Base-by-base conservation (phyloP, 768 basidiomycete genomes). In the Daedalea quercina region DNA sequence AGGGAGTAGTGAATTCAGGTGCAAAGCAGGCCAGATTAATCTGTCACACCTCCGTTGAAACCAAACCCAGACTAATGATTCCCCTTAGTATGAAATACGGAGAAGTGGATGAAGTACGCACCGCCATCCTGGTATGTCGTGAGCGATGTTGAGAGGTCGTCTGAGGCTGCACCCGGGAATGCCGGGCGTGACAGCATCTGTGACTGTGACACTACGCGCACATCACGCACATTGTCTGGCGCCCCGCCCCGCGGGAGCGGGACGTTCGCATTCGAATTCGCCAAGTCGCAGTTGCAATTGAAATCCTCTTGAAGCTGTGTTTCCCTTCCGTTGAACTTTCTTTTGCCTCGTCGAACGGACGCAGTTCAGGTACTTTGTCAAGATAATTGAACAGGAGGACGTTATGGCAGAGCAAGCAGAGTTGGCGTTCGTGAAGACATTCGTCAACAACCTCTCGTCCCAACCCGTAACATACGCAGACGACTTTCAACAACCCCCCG, bases 401-500 rank as follows among this genome's bases (percentile, higher is more conserved):
- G 15, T 6, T 9, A 76, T 76, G 76, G 78, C 85, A 55, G 85
- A 87, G 65, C 74, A 75, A 56, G 70, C 69, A 40, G 79, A 81
- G 53, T 67, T 72, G 52, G 76, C 82, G 9, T 90, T 91, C 64
- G 79, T 84, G 41, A 82, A 77, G 60, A 78, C 77, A 2, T 83
- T 85, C 56, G 65, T 81, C 52, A 82, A 80, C 56, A 82, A 80
- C 12, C 63, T 93, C 58, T 74, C 80, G 0, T 70, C 75, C 1
- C 85, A 89, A 65, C 84, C 85, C 23, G 75, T 91, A 52, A 74
- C 72, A 3, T 91, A 82, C 62, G 67, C 72, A 35, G 81, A 91
- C 68, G 84, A 90, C 68, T 90, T 87, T 67, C 85, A 87, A 66
- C 84, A 88, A 48, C 82, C 84, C 0, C 78, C 80, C 0, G 70